These are phyloP conservation scores for Tillandsia fasciculata DNA, from an alignment of 176 grass and related monocot genomes.

Conservation along the genomic window DNA sequence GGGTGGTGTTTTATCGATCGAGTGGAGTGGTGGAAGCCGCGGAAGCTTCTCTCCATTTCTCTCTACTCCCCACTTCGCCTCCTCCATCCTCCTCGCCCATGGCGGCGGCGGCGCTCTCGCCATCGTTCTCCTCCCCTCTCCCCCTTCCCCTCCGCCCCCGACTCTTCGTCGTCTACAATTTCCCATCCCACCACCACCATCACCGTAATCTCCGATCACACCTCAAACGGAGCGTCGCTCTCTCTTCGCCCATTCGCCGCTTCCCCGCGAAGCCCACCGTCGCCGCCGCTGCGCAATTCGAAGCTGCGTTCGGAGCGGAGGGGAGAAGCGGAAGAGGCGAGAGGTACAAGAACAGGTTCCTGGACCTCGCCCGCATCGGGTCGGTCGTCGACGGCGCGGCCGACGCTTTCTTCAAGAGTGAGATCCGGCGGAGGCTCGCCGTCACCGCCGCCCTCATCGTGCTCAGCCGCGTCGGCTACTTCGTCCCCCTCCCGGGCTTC, in stretches of 20 bases:
- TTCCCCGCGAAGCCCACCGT: background rate
- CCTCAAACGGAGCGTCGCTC: background rate
- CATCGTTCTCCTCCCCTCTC: slow-evolving; percentile 24
- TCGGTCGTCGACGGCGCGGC: slow-evolving; percentile 53
- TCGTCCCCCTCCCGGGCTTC: slow-evolving; percentile 77
- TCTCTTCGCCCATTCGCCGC: background rate
- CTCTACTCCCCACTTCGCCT: too few species aligned
- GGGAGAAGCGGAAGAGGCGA: slow-evolving; percentile 6
- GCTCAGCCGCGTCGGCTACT: slow-evolving; percentile 78
- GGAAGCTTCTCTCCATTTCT: too few species aligned
- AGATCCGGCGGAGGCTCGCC: slow-evolving; percentile 68
- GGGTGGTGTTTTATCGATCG: too few species aligned
- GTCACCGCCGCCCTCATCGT: slow-evolving; percentile 71
- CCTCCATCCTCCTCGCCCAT: background rate
- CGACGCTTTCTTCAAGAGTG: slow-evolving; percentile 94
- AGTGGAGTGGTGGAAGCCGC: too few species aligned
- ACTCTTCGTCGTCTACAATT: background rate
- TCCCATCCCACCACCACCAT: background rate
- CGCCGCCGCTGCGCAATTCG: background rate
- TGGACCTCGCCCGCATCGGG: slow-evolving; percentile 67
- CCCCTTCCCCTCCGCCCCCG: background rate
- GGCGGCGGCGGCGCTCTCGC: background rate
- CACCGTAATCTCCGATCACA: background rate
- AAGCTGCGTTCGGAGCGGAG: slow-evolving; percentile 1
- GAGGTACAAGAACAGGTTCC: slow-evolving; percentile 64